Evolutionary conservation across 306 rosid species (phyloP).

Genomic region (Vachellia pachyceras): DNA sequence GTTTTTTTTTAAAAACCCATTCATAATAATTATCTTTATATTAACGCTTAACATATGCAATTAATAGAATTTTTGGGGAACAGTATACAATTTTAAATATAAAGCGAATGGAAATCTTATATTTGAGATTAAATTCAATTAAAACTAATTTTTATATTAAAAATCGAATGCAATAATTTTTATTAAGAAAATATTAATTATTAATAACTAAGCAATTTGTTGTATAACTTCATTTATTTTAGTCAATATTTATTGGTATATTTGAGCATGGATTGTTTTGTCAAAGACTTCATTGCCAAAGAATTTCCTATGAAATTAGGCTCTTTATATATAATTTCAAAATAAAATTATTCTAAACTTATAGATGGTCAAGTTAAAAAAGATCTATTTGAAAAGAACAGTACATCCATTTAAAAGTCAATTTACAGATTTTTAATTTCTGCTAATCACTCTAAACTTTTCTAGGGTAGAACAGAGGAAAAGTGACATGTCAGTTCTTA

Average conservation of each 20-base stretch:
- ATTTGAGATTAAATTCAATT: too few relatives aligned
- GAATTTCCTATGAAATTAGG: neutral
- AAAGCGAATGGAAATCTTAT: too few relatives aligned
- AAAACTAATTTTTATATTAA: too few relatives aligned
- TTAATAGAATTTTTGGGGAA: too few relatives aligned
- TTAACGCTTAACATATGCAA: too few relatives aligned
- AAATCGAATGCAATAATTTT: too few relatives aligned
- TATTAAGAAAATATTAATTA: too few relatives aligned
- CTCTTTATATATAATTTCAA: neutral
- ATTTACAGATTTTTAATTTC: constrained; percentile 39
- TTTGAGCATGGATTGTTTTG: neutral
- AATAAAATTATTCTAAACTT: neutral
- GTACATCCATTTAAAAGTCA: neutral
- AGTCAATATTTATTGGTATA: neutral
- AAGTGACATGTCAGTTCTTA: constrained; percentile 22
- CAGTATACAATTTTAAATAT: too few relatives aligned
- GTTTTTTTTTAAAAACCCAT: too few relatives aligned
- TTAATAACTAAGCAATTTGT: neutral
- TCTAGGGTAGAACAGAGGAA: constrained; percentile 26
- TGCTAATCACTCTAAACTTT: constrained; percentile 19
- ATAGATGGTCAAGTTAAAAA: neutral
- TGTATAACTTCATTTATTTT: neutral
- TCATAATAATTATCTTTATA: too few relatives aligned
- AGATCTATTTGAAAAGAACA: neutral
- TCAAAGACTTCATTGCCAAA: too few relatives aligned